Conservation (phyloP, 768 basidiomycete genomes). For the Cyclocybe cylindracea region DNA sequence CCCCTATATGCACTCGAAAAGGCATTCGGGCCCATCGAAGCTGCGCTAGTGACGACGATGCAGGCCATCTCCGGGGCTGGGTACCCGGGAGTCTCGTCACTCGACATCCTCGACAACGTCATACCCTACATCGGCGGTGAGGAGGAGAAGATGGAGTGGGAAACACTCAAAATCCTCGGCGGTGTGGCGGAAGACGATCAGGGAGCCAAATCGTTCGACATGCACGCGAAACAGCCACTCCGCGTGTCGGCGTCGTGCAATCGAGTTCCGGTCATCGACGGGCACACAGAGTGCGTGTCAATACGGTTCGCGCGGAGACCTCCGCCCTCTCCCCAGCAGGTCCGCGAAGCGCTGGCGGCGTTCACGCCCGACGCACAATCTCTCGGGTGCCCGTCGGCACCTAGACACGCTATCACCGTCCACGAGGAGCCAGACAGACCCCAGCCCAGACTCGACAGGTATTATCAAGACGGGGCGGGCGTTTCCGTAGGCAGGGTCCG, state of each 20-base stretch:
- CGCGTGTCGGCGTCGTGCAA: conserved; percentile 92
- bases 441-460: conserved; percentile 90
- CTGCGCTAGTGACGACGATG: conserved; percentile 90
- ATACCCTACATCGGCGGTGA: conserved; percentile 94
- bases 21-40: conserved; percentile 92
- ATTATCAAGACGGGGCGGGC: conserved; percentile 88
- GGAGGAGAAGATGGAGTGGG: conserved; percentile 99
- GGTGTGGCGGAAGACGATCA: conserved; percentile 61
- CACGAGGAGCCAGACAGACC: conserved; percentile 93
- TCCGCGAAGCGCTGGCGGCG: conserved; percentile 73
- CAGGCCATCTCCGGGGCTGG: conserved; percentile 98
- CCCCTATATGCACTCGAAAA: conserved; percentile 90
- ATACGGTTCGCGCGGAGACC: conserved; percentile 80
- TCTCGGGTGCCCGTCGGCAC: conserved; percentile 82
- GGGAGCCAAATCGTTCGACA: conserved; percentile 71
- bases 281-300: conserved; percentile 90
- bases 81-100: conserved; percentile 89
- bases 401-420: conserved; percentile 82
- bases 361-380: conserved; percentile 79
- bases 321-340: conserved; percentile 84
- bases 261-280: conserved; percentile 94
- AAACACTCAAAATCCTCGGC: conserved; percentile 95
- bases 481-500: conserved; percentile 90
- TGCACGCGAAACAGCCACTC: conserved; percentile 80
- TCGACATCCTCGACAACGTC: conserved; percentile 96